A percentile compares a stretch with the other conserved stretches of the same genome.
These are phyloP conservation scores for Iodosphaeria phyllophila DNA, from an alignment of 2,329 filamentous ascomycete species.

Conservation along the genomic window DNA sequence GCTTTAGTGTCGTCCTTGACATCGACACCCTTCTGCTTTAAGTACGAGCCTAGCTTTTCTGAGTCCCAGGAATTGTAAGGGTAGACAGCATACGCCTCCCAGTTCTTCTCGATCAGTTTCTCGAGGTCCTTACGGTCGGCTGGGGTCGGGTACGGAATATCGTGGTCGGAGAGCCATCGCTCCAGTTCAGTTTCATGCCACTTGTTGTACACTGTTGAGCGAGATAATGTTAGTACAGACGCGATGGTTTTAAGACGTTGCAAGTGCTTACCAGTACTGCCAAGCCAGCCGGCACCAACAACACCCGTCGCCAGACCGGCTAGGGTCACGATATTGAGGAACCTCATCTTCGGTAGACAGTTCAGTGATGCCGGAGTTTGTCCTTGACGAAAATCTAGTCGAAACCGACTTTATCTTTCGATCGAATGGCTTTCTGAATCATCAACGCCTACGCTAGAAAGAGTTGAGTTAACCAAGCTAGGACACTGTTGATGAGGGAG, in stretches of 20 bases:
- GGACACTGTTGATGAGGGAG: too few relatives aligned
- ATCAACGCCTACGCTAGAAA: too few relatives aligned
- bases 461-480: too few relatives aligned
- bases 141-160: conserved; percentile 75
- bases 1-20: conserved; percentile 46
- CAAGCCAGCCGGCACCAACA: conserved; percentile 1
- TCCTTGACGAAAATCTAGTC: too few relatives aligned
- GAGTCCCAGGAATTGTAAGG: conserved; percentile 67
- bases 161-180: conserved; percentile 85
- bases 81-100: conserved; percentile 56
- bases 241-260: conserved; percentile 1
- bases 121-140: conserved; percentile 92
- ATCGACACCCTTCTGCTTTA: conserved; percentile 53
- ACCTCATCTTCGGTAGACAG: too few relatives aligned
- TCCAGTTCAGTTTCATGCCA: conserved; percentile 98
- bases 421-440: too few relatives aligned
- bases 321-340: too few relatives aligned
- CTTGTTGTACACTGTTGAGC: conserved; percentile 82
- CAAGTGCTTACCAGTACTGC: not conserved
- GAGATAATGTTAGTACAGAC: conserved; percentile 10
- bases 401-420: too few relatives aligned
- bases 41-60: conserved; percentile 45
- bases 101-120: conserved; percentile 73
- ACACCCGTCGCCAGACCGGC: too few relatives aligned
- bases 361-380: too few relatives aligned